A percentile compares a stretch with the other conserved stretches of the same genome.
phyloP scores from a whole-genome alignment of 352 stramenopile genomes.

The Phytophthora hibernalis region DNA sequence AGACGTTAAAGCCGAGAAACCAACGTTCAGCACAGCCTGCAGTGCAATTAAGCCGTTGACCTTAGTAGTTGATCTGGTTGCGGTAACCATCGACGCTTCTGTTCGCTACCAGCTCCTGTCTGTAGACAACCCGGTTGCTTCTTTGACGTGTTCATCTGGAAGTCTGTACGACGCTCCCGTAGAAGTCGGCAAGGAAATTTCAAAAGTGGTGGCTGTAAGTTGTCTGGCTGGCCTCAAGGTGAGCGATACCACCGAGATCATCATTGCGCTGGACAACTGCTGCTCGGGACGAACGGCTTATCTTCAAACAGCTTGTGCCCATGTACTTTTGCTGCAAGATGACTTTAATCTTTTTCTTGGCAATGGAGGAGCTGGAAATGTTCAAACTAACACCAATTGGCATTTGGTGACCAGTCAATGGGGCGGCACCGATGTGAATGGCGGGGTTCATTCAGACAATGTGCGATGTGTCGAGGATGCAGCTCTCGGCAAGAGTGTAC shows the following conservation, averaged over 20 bases:
- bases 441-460: slow-evolving; percentile 67
- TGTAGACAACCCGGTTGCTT: background rate
- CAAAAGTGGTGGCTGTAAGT: slow-evolving; percentile 58
- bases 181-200: slow-evolving; percentile 28
- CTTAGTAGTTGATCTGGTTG: slow-evolving; percentile 29
- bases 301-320: slow-evolving; percentile 42
- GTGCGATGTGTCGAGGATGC: slow-evolving; percentile 47
- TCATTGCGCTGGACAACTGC: slow-evolving; percentile 49
- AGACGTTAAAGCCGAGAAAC: slow-evolving; percentile 34
- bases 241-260: slow-evolving; percentile 46
- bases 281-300: slow-evolving; percentile 63
- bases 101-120: slow-evolving; percentile 41
- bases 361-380: slow-evolving; percentile 17
- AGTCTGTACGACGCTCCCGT: slow-evolving; percentile 42
- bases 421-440: slow-evolving; percentile 64
- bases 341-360: slow-evolving; percentile 49
- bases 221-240: slow-evolving; percentile 56
- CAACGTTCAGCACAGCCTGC: slow-evolving; percentile 40
- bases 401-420: slow-evolving; percentile 54
- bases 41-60: slow-evolving; percentile 46
- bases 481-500: slow-evolving; percentile 38
- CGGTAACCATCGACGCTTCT: slow-evolving; percentile 37
- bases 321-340: slow-evolving; percentile 65
- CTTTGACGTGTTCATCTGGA: slow-evolving; percentile 42
- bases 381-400: slow-evolving; percentile 57